Evolutionary conservation across 768 basidiomycete genomes (phyloP).

Genomic region (Leucocoprinus birnbaumii): DNA sequence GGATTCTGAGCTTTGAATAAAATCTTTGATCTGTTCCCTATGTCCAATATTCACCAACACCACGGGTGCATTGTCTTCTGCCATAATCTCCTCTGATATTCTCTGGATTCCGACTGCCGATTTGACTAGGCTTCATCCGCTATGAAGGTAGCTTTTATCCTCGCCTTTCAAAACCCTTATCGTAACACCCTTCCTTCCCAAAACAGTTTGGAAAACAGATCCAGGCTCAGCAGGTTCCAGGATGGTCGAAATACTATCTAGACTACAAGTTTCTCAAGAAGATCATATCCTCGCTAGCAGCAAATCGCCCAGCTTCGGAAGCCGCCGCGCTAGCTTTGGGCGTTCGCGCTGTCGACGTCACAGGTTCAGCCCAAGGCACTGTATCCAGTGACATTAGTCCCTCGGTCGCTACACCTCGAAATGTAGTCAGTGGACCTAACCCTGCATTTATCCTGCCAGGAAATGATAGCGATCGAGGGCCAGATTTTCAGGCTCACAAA

Average conservation of each 20-base stretch:
- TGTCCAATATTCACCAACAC: background rate
- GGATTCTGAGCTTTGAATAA: background rate
- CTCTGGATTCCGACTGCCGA: no score
- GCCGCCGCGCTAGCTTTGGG: conserved; percentile 85
- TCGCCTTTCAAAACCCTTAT: conserved; percentile 3
- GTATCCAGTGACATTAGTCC: conserved; percentile 24
- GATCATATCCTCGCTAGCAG: conserved; percentile 93
- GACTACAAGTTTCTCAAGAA: conserved; percentile 99
- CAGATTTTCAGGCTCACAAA: conserved; percentile 91
- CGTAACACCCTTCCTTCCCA: conserved; percentile 12
- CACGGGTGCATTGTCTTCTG: background rate
- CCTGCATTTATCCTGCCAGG: conserved; percentile 62
- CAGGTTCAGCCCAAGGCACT: conserved; percentile 19
- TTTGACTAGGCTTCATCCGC: background rate
- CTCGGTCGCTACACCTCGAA: conserved; percentile 34
- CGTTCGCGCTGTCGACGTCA: conserved; percentile 60
- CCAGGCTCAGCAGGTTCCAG: conserved; percentile 92
- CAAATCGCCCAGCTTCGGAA: conserved; percentile 87
- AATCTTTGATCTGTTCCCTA: conserved; percentile 2
- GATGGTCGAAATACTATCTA: conserved; percentile 94
- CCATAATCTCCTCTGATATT: background rate
- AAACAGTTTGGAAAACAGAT: conserved; percentile 97
- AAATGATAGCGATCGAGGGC: conserved; percentile 70
- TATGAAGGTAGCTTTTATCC: conserved; percentile 32
- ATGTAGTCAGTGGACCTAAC: conserved; percentile 8